Percentiles rank a stretch among this genome's conserved stretches.
These are phyloP conservation scores for Porpolomopsis calyptriformis DNA, from an alignment of 768 basidiomycete genomes.

Conservation along the genomic window DNA sequence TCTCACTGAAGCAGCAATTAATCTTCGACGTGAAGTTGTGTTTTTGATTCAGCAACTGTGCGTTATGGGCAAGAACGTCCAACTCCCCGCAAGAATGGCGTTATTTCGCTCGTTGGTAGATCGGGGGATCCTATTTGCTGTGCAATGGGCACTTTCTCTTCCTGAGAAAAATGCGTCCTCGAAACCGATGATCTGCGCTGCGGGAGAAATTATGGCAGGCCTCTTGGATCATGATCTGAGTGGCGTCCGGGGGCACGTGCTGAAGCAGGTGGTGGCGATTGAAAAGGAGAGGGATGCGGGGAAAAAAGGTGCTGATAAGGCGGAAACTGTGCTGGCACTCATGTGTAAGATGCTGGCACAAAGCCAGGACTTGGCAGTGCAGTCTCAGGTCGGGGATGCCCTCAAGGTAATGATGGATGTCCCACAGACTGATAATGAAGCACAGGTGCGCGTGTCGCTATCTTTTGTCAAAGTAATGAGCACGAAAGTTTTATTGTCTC, in stretches of 20 bases:
- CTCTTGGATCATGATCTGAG: slow-evolving; percentile 86
- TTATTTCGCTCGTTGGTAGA: slow-evolving; percentile 85
- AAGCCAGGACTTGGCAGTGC: slow-evolving; percentile 76
- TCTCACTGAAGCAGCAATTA: slow-evolving; percentile 43
- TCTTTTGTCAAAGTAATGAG: background rate
- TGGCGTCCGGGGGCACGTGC: slow-evolving; percentile 73
- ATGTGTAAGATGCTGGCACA: slow-evolving; percentile 68
- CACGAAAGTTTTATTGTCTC: background rate
- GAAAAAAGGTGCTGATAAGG: slow-evolving; percentile 48
- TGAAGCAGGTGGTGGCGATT: slow-evolving; percentile 70
- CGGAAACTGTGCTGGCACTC: slow-evolving; percentile 65
- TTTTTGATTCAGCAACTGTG: slow-evolving; percentile 86
- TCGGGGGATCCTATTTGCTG: slow-evolving; percentile 78
- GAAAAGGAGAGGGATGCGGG: slow-evolving; percentile 51
- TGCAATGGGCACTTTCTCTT: slow-evolving; percentile 83
- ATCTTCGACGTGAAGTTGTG: slow-evolving; percentile 65
- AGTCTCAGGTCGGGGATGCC: slow-evolving; percentile 85
- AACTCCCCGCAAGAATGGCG: slow-evolving; percentile 72
- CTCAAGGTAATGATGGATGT: slow-evolving; percentile 76
- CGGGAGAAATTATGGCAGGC: slow-evolving; percentile 74
- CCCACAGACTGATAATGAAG: slow-evolving; percentile 37
- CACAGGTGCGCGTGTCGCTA: slow-evolving; percentile 18
- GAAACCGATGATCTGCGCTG: slow-evolving; percentile 62
- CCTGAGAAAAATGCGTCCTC: slow-evolving; percentile 42
- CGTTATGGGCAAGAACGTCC: slow-evolving; percentile 94